Conservation (phyloP, 2,329 filamentous ascomycete genomes). For the Triangularia setosa region DNA sequence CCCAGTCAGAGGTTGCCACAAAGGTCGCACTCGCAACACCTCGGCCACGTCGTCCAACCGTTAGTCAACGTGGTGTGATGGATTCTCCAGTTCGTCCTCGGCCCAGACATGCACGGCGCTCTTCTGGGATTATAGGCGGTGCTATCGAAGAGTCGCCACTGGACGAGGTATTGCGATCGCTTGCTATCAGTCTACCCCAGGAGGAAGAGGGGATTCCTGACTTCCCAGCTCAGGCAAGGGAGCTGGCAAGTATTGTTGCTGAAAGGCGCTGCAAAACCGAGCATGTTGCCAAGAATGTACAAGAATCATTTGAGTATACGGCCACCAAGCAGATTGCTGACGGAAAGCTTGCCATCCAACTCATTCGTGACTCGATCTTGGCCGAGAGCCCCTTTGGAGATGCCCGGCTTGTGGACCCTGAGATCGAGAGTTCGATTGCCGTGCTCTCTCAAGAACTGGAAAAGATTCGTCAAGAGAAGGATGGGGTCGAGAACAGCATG, state of each 20-base stretch:
- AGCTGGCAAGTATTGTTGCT: constrained; percentile 32
- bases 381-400: constrained; percentile 48
- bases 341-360: constrained; percentile 43
- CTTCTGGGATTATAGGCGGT: constrained; percentile 31
- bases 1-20: constrained; percentile 41
- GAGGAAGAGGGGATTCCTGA: constrained; percentile 14
- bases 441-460: constrained; percentile 45
- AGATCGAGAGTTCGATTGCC: constrained; percentile 48
- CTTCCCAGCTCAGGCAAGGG: constrained; percentile 18
- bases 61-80: constrained; percentile 17
- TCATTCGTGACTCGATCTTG: constrained; percentile 49
- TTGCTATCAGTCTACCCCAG: constrained; percentile 38
- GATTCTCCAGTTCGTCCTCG: constrained; percentile 34
- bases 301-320: constrained; percentile 47
- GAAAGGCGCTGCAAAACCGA: constrained; percentile 42
- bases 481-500: constrained; percentile 34
- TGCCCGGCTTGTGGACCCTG: constrained; percentile 50
- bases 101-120: constrained; percentile 31
- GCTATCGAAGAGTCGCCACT: constrained; percentile 38
- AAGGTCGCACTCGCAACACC: constrained; percentile 18
- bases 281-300: constrained; percentile 43
- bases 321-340: constrained; percentile 44
- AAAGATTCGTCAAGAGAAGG: constrained; percentile 38
- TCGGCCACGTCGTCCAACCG: constrained; percentile 24
- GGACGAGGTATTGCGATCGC: constrained; percentile 45